These are phyloP conservation scores for Boletus rubescentipes DNA, from an alignment of 768 basidiomycete species.

Conservation along the genomic window DNA sequence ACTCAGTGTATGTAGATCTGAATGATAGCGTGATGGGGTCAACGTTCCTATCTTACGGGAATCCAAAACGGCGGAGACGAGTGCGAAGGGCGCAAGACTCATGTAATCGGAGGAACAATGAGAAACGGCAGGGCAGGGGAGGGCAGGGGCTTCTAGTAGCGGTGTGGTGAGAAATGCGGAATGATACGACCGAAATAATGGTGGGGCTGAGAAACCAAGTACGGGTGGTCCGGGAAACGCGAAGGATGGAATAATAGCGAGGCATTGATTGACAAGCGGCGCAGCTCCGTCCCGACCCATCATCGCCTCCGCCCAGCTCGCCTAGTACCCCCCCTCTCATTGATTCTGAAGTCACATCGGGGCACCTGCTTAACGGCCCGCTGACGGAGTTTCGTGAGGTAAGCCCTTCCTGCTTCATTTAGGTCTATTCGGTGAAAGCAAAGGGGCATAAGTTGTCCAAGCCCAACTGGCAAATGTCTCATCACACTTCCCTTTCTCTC, in stretches of 20 bases:
- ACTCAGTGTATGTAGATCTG: too few relatives aligned
- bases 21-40: too few relatives aligned
- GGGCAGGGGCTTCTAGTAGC: not conserved
- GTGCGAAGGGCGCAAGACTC: not conserved
- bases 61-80: not conserved
- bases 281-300: slow-evolving; percentile 1
- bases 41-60: not conserved
- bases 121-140: not conserved
- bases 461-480: not conserved
- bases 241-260: not conserved
- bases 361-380: too few relatives aligned
- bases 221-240: not conserved
- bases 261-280: not conserved
- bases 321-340: too few relatives aligned
- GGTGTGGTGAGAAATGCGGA: slow-evolving; percentile 8
- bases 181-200: not conserved
- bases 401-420: not conserved
- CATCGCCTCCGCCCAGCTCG: too few relatives aligned
- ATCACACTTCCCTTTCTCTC: not conserved
- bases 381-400: slow-evolving; percentile 1
- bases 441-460: slow-evolving; percentile 8
- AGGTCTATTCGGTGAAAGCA: not conserved
- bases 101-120: not conserved
- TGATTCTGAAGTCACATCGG: too few relatives aligned
- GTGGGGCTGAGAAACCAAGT: not conserved